phyloP scores from a whole-genome alignment of 202 grass and related monocot species.

The Alloteropsis angusta region DNA sequence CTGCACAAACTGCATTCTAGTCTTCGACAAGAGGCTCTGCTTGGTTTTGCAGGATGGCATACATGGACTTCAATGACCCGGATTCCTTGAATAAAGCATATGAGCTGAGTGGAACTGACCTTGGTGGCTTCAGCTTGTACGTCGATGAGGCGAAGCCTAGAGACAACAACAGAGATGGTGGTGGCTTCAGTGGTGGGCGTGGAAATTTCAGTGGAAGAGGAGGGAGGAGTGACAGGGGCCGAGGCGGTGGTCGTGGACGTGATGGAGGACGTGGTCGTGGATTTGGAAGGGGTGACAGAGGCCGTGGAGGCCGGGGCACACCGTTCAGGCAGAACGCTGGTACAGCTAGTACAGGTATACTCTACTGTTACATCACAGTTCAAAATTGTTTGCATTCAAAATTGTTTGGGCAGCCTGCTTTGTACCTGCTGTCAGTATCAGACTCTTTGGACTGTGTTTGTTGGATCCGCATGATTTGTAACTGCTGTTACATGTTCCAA shows the following conservation, averaged over 20 bases:
- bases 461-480: neutral
- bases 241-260: constrained; percentile 8
- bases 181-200: constrained; percentile 21
- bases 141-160: constrained; percentile 78
- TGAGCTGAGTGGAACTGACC: constrained; percentile 55
- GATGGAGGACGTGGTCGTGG: constrained; percentile 23
- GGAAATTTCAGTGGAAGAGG: constrained; percentile 31
- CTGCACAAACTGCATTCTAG: neutral
- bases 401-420: neutral
- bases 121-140: constrained; percentile 46
- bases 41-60: constrained; percentile 63
- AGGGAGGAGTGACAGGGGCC: constrained; percentile 7
- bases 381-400: neutral
- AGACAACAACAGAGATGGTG: constrained; percentile 35
- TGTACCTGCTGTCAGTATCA: neutral
- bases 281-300: constrained; percentile 37
- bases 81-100: constrained; percentile 48
- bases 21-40: neutral
- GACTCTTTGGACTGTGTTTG: neutral
- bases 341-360: constrained; percentile 70
- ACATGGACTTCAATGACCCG: constrained; percentile 51
- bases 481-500: neutral
- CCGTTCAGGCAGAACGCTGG: constrained; percentile 31
- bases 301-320: constrained; percentile 37
- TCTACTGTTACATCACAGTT: neutral